phyloP scores from a whole-genome alignment of 768 basidiomycete genomes.

The Tremella fuciformis region DNA sequence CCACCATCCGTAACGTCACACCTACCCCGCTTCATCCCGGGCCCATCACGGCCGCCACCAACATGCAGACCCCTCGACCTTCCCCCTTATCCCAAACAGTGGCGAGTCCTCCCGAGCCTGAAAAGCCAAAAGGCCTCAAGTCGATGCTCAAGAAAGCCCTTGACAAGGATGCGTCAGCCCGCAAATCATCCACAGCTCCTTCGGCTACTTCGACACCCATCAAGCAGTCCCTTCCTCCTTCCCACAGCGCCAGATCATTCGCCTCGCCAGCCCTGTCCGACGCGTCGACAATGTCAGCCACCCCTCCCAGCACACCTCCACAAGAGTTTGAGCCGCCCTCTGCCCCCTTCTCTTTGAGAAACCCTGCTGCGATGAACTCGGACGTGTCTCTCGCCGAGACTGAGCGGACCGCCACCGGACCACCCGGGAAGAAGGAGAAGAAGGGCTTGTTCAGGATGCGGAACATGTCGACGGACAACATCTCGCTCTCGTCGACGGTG shows the following conservation, averaged over 20 bases:
- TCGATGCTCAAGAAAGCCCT: constrained; percentile 71
- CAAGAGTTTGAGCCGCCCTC: constrained; percentile 28
- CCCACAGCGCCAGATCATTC: constrained; percentile 17
- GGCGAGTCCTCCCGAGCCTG: constrained; percentile 57
- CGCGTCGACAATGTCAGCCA: constrained; percentile 40
- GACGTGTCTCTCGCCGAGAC: constrained; percentile 40
- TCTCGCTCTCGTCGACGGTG: constrained; percentile 90
- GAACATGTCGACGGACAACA: constrained; percentile 89
- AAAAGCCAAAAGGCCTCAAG: constrained; percentile 62
- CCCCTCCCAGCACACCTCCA: constrained; percentile 46
- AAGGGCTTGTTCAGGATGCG: constrained; percentile 79
- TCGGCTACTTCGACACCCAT: constrained; percentile 21
- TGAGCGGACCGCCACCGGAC: constrained; percentile 29
- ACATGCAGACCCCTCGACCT: constrained; percentile 26
- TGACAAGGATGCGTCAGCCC: constrained; percentile 27
- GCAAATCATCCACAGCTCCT: constrained; percentile 21
- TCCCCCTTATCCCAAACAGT: constrained; percentile 67
- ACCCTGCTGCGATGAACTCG: constrained; percentile 30
- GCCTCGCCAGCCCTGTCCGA: constrained; percentile 34
- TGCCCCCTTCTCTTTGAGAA: constrained; percentile 28
- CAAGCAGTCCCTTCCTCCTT: constrained; percentile 22
- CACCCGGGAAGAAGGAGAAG: constrained; percentile 43
- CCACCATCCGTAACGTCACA: constrained; percentile 17
- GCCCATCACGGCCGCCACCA: constrained; percentile 45
- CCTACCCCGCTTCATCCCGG: constrained; percentile 47